phyloP scores from a whole-genome alignment of 2,329 filamentous ascomycete genomes.

The Aspergillus fischeri region DNA sequence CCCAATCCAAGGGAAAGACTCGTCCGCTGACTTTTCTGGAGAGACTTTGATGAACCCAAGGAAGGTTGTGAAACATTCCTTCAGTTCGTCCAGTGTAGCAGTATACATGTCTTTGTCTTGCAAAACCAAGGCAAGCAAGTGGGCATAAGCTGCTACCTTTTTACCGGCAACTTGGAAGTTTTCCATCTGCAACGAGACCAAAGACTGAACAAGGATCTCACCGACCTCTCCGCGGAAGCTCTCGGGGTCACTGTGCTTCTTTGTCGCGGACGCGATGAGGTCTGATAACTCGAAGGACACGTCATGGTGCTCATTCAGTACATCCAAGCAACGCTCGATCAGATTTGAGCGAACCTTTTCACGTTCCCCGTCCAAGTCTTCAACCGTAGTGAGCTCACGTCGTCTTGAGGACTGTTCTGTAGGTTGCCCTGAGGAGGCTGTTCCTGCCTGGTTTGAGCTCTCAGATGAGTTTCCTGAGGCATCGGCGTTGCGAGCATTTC shows the following conservation, averaged over 20 bases:
- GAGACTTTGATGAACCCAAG: slow-evolving; percentile 71
- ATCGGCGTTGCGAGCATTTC: slow-evolving; percentile 14
- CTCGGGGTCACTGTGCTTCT: slow-evolving; percentile 56
- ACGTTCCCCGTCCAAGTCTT: slow-evolving; percentile 75
- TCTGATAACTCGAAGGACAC: slow-evolving; percentile 89
- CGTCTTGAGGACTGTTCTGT: slow-evolving; percentile 22
- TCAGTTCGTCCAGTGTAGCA: slow-evolving; percentile 68
- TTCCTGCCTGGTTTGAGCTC: slow-evolving; percentile 16
- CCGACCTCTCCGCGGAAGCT: slow-evolving; percentile 69
- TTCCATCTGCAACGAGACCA: slow-evolving; percentile 64
- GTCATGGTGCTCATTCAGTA: slow-evolving; percentile 81
- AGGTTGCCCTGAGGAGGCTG: slow-evolving; percentile 17
- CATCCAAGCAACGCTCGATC: slow-evolving; percentile 85
- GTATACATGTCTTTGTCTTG: slow-evolving; percentile 79
- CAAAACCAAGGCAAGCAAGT: slow-evolving; percentile 81
- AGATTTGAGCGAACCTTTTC: slow-evolving; percentile 68
- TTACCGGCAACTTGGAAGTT: slow-evolving; percentile 54
- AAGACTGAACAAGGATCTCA: slow-evolving; percentile 74
- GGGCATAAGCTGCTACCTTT: slow-evolving; percentile 86
- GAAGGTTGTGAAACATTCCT: slow-evolving; percentile 70
- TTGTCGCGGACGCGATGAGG: slow-evolving; percentile 69
- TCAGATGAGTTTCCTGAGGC: slow-evolving; percentile 16
- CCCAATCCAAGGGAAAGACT: slow-evolving; percentile 87
- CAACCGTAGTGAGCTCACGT: slow-evolving; percentile 53
- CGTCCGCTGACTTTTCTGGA: slow-evolving; percentile 63